Conservation (phyloP, 164 flowering plant genomes). For the Vitis amurensis region DNA sequence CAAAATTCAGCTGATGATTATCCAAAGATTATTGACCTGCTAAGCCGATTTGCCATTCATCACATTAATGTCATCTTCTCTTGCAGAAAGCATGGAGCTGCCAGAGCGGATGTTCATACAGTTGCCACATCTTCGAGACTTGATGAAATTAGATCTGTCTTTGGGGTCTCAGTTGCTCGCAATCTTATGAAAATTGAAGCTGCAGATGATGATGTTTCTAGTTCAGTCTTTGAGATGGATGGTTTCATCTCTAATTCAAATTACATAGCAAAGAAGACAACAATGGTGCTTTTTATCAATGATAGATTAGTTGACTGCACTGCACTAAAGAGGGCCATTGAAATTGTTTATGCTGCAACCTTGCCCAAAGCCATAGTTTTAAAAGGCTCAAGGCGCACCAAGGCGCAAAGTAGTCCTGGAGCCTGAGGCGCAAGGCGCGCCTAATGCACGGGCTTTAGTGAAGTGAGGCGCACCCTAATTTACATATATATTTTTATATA, state of each 20-base stretch:
- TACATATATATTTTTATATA: no score
- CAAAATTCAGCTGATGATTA: conserved; percentile 95
- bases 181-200: conserved; percentile 67
- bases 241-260: conserved; percentile 86
- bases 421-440: no score
- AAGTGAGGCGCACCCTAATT: no score
- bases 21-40: conserved; percentile 82
- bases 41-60: conserved; percentile 92
- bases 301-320: conserved; percentile 91
- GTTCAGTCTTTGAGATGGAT: conserved; percentile 72
- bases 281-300: conserved; percentile 91
- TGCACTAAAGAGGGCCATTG: conserved; percentile 88
- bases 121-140: conserved; percentile 63
- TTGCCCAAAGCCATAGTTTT: conserved; percentile 65
- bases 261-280: conserved; percentile 88
- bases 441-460: no score
- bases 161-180: conserved; percentile 80
- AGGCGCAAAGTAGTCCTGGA: no score
- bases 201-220: conserved; percentile 53
- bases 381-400: no score
- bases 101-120: conserved; percentile 89
- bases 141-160: conserved; percentile 85
- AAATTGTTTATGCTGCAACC: conserved; percentile 93
- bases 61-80: conserved; percentile 77
- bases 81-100: conserved; percentile 96